Percentiles rank a stretch among this genome's conserved stretches.
phyloP scores from a whole-genome alignment of 2,329 filamentous ascomycete species.

The Fusarium lyarnte region DNA sequence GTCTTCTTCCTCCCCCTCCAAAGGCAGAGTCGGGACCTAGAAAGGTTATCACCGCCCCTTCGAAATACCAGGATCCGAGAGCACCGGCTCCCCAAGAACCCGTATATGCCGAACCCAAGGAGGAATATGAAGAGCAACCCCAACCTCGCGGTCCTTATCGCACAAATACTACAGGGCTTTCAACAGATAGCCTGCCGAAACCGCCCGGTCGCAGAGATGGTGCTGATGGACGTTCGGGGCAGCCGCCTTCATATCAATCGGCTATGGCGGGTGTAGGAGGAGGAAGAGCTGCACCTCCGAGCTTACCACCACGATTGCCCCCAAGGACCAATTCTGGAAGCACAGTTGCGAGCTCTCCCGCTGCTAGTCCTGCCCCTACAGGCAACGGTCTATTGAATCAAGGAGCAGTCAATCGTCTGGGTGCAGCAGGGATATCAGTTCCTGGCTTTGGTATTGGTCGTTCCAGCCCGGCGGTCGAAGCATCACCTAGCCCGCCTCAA shows the following conservation, averaged over 20 bases:
- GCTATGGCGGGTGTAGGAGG: slow-evolving; percentile 42
- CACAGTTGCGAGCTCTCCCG: slow-evolving; percentile 37
- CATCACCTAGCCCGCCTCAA: slow-evolving; percentile 42
- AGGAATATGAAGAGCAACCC: slow-evolving; percentile 45
- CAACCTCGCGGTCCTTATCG: slow-evolving; percentile 72
- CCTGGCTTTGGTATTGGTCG: slow-evolving; percentile 78
- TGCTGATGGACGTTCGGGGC: slow-evolving; percentile 47
- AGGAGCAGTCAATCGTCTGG: slow-evolving; percentile 72
- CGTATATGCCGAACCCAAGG: slow-evolving; percentile 10
- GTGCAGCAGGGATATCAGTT: slow-evolving; percentile 79
- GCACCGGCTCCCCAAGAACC: slow-evolving; percentile 27
- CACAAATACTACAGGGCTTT: slow-evolving; percentile 75
- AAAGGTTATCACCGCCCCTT: slow-evolving; percentile 45
- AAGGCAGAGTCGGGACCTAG: slow-evolving; percentile 40
- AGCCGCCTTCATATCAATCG: slow-evolving; percentile 46
- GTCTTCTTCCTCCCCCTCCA: slow-evolving; percentile 44
- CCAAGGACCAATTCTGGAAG: slow-evolving; percentile 55
- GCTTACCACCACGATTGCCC: slow-evolving; percentile 75
- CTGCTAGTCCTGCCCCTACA: slow-evolving; percentile 36
- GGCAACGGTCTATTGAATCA: slow-evolving; percentile 55
- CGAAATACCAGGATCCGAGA: slow-evolving; percentile 48
- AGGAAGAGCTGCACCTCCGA: slow-evolving; percentile 55
- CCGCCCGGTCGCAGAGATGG: slow-evolving; percentile 69
- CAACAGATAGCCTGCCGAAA: slow-evolving; percentile 73
- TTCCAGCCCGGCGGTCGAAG: slow-evolving; percentile 43